Base-by-base conservation (phyloP, 768 basidiomycete genomes). In the Royoungia palumana region DNA sequence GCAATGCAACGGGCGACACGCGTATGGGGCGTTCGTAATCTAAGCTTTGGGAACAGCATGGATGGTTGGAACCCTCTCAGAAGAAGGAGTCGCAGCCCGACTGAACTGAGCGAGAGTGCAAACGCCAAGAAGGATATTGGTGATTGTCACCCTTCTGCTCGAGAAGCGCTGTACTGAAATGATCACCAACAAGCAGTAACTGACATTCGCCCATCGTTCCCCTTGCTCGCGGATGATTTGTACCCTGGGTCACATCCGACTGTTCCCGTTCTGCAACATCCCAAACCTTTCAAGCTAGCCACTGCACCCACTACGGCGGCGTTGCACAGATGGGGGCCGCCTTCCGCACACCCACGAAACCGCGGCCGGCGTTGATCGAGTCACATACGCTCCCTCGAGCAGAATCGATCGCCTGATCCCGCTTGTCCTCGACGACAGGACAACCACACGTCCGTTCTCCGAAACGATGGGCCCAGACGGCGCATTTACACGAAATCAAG, bases 401-500 rank as follows among this genome's bases (percentile, higher is more conserved):
- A 2, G 56, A 55, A 30, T 43, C 61, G 12, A 38, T 65, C 11
- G 6, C 52, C 1, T 54, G 64, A 4, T 63, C 59, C 0, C 59
- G 57, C 17, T 65, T 64, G 16, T 64, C 61, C 14, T 60, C 54
- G 0, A 47, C 51, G 6, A 53, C 63, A 7, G 42, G 56, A 1
- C 55, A 55, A 9, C 19, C 37, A 4, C 50, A 47, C 1, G 45
- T 10, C 5, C 58, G 77, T 46, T 73, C 72, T 0, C 75, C 77
- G 16, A 78, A 75, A 52, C 74, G 74, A 32, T 83, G 81, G 77
- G 85, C 84, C 19, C 71, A 81, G 30, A 83, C 72, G 0, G 81
- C 86, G 4, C 86, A 88, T 70, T 55, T 87, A 39, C 86, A 88
- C 53, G 81, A 85, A 58, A 78, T 86, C 49, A 75, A 71, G 45